Evolutionary conservation across 768 basidiomycete species (phyloP), one percentile per base, ranked within the genome.

Genomic region (Symmetrospora coprosmae): DNA sequence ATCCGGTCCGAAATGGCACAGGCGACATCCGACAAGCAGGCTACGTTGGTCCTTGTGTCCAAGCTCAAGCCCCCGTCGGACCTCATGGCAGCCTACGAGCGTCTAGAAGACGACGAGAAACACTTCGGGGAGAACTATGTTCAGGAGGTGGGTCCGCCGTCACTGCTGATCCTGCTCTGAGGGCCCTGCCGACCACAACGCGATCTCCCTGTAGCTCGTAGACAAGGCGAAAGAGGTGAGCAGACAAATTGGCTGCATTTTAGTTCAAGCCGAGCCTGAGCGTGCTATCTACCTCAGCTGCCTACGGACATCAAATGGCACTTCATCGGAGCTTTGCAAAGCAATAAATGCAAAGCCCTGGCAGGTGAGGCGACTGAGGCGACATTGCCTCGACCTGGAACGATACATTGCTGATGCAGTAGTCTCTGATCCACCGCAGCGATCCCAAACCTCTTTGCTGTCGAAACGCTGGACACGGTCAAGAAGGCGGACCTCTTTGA

Each of bases 71-170:
- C 92, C 4, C 79, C 84, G 2, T 80, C 82, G 8, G 92, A 97
- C 72, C 82, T 97, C 62, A 75, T 82, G 27, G 84, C 84, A 9
- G 86, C 88, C 65, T 87, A 86, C 69, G 78, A 85, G 49, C 43
- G 48, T 28, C 25, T 31, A 2, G 13, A 31, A 6, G 59, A 77
- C 14, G 87, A 85, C 0, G 86, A 94, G 64, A 76, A 82, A 1
- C 87, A 92, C 72, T 99, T 97, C 69, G 94, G 94, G 6, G 94
- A 99, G 75, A 99, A 99, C 72, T 97, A 96, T 69, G 88, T 89
- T 11, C 85, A 91, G 66, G 91, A 97, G 68, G 85, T 86, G 71
- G 64, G 79, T 73, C 45, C 21, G 31, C 38, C 30, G 8, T 50
- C 49, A 50, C 21, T 11, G 49, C 34, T 50, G 27, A 47, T 28